Evolutionary conservation across 306 rosid species (phyloP).

Genomic region (Prunus dulcis): DNA sequence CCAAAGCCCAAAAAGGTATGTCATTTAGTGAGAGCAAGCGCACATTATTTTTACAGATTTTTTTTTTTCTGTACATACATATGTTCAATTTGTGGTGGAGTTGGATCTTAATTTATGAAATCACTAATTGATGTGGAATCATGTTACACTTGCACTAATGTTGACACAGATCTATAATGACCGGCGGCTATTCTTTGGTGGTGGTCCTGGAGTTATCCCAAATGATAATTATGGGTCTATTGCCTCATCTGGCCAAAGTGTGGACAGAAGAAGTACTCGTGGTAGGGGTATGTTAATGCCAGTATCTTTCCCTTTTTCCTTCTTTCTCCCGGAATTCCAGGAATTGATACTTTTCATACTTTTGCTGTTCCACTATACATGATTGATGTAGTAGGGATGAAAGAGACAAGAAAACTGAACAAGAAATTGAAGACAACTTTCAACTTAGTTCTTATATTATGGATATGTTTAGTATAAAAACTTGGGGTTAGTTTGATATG

Average conservation of each 20-base stretch:
- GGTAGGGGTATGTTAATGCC: conserved; percentile 76
- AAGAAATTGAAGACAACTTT: background rate
- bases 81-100: background rate
- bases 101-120: background rate
- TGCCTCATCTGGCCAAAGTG: conserved; percentile 51
- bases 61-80: background rate
- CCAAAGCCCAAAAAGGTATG: conserved; percentile 97
- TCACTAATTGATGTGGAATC: background rate
- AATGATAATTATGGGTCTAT: conserved; percentile 67
- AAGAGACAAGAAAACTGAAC: background rate
- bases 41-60: background rate
- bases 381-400: background rate
- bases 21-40: background rate
- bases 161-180: conserved; percentile 80
- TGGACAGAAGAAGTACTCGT: conserved; percentile 73
- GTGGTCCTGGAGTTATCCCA: conserved; percentile 84
- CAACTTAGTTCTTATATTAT: background rate
- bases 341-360: background rate
- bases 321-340: background rate
- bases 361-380: background rate
- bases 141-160: conserved; percentile 18
- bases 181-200: conserved; percentile 84
- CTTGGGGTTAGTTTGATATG: background rate
- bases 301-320: background rate
- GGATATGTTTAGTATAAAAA: background rate